Evolutionary conservation across 2,329 filamentous ascomycete species (phyloP).

Genomic region (Trichophyton verrucosum): DNA sequence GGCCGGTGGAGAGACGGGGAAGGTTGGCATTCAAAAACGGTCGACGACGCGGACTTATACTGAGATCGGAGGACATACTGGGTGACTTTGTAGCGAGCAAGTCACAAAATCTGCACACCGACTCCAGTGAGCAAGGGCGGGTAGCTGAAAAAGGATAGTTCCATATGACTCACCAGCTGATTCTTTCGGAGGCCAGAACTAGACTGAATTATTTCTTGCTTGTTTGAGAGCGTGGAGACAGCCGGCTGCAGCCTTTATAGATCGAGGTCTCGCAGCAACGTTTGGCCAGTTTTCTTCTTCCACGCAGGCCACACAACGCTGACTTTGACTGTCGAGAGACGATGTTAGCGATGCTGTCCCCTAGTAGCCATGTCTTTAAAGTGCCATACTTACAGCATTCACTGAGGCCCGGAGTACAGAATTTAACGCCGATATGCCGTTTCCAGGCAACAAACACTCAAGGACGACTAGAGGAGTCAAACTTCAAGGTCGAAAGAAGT

Average conservation of each 20-base stretch:
- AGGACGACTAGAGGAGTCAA: background rate
- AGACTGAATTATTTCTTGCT: background rate
- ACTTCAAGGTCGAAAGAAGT: no score
- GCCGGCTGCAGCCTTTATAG: background rate
- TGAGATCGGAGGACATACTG: constrained; percentile 21
- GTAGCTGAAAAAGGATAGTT: background rate
- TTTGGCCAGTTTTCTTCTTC: background rate
- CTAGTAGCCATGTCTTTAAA: background rate
- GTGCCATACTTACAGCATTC: background rate
- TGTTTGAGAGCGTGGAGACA: background rate
- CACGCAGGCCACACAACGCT: background rate
- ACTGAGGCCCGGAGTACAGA: background rate
- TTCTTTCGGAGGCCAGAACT: background rate
- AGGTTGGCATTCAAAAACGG: constrained; percentile 23
- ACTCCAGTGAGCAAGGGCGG: constrained; percentile 6
- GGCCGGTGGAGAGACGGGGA: constrained; percentile 19
- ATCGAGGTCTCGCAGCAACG: background rate
- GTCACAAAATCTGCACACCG: constrained; percentile 9
- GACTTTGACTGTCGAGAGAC: background rate
- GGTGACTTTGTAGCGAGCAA: constrained; percentile 6
- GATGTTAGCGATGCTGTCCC: background rate
- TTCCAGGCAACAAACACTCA: background rate
- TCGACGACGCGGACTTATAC: constrained; percentile 23
- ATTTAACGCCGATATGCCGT: background rate
- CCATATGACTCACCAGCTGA: background rate